Percentiles rank a stretch among this genome's conserved stretches.
These are phyloP conservation scores for Euphorbia pulcherrima DNA, from an alignment of 345 rosid species.

Conservation along the genomic window DNA sequence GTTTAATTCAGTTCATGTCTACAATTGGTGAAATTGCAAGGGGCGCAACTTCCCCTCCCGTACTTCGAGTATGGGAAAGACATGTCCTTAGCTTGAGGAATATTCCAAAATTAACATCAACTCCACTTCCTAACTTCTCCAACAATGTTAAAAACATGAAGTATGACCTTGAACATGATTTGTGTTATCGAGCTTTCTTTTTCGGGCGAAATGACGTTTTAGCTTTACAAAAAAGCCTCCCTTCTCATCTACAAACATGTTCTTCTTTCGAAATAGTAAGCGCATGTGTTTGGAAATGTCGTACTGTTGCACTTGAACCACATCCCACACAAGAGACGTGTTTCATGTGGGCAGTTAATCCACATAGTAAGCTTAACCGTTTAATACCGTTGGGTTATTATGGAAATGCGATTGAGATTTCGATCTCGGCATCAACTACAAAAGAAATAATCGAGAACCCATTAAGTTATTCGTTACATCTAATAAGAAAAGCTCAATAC, in stretches of 20 bases:
- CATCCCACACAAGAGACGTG: no score
- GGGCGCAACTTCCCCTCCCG: constrained; percentile 7
- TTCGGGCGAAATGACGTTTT: no score
- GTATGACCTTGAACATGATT: no score
- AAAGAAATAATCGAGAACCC: neutral
- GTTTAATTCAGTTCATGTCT: constrained; percentile 8
- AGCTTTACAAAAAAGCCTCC: neutral
- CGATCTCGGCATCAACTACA: neutral
- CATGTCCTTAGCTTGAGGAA: neutral
- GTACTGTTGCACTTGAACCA: no score
- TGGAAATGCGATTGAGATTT: no score
- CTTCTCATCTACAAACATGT: neutral
- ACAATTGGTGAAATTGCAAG: constrained; percentile 16
- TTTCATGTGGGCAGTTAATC: no score
- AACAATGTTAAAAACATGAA: neutral
- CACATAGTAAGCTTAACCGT: no score
- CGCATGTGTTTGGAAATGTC: neutral
- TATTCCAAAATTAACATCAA: neutral
- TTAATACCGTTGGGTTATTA: no score
- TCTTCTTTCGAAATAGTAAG: neutral
- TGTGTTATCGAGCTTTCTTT: no score
- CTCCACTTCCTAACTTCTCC: neutral
- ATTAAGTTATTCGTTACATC: neutral
- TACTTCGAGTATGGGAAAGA: constrained; percentile 13
- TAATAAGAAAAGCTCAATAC: neutral